Base-by-base conservation (phyloP, 495 filamentous ascomycete genomes). In the Tetracladium marchalianum region DNA sequence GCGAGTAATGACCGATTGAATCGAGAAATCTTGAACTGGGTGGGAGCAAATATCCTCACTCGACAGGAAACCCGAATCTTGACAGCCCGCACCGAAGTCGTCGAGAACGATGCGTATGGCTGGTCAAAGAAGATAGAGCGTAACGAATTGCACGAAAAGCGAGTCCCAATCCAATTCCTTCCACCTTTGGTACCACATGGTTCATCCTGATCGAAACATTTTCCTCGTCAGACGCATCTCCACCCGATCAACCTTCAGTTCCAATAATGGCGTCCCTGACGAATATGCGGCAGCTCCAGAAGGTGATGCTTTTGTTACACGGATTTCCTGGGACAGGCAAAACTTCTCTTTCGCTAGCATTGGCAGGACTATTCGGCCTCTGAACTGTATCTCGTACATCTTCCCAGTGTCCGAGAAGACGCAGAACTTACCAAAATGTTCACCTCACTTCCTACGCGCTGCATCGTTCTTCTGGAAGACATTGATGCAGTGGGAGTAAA, bases 321-420 rank as follows among this genome's bases (percentile, higher is more conserved):
- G 90, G 90, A 27, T 86, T 89, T 15, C 90, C 90, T 7, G 90
- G 90, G 57, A 97, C 66, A 4, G 76, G 76, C 15, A 80, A 80
- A 53, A 71, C 66, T 31, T 75, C 71, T 4, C 61, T 78, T n/a
- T 69, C 67, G 35, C 70, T 84, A 17, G 80, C 82, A 0, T 60
- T 82, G 12, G 81, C 82, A 4, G 80, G 81, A 2, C 69, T 70
- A 50, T 84, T 82, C 62, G 76, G 78, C 38, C 66, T 85, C n/a
- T 56, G 68, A 73, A 47, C 79, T 85, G 44, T 82, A 83, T 57
- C 77, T 81, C 45, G 22, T 78, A 67, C 31, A 88, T 92, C 49
- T 78, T 85, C 43, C 75, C 72, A 33, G 68, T 94, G 1, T 73
- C 72, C 22, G 55, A 67, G 2, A 66, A 27, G 22, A 27, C 22